phyloP scores from a whole-genome alignment of 2,329 filamentous ascomycete species.

The Fusarium irregulare region DNA sequence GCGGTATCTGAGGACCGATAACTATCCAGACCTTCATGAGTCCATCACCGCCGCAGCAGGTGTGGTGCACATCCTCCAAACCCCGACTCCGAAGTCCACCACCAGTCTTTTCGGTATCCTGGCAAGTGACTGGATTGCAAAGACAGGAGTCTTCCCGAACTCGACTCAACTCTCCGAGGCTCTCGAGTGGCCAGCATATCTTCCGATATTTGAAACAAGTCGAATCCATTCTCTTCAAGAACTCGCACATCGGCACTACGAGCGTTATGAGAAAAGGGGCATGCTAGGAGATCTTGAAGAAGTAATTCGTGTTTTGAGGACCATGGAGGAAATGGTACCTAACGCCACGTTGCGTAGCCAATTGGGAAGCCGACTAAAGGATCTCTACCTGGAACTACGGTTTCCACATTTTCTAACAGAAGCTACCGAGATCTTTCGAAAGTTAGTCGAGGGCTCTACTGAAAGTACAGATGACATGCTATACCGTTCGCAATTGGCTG shows the following conservation, averaged over 20 bases:
- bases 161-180: not conserved
- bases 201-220: not conserved
- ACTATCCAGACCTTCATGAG: not conserved
- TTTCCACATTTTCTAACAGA: not conserved
- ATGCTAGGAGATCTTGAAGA: not conserved
- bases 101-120: not conserved
- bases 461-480: rapidly evolving
- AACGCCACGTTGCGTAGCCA: not conserved
- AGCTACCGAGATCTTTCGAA: not conserved
- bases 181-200: not conserved
- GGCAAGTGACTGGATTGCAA: not conserved
- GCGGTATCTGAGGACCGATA: not conserved
- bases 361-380: not conserved
- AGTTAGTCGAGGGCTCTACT: not conserved
- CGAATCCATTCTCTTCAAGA: not conserved
- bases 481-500: not conserved
- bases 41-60: not conserved
- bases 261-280: not conserved
- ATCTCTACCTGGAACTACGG: rapidly evolving
- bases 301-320: not conserved
- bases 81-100: rapidly evolving
- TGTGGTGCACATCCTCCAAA: not conserved
- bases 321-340: not conserved
- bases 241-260: not conserved
- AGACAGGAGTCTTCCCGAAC: not conserved